Conservation (phyloP, 352 stramenopile genomes). For the Phytophthora palmivora region DNA sequence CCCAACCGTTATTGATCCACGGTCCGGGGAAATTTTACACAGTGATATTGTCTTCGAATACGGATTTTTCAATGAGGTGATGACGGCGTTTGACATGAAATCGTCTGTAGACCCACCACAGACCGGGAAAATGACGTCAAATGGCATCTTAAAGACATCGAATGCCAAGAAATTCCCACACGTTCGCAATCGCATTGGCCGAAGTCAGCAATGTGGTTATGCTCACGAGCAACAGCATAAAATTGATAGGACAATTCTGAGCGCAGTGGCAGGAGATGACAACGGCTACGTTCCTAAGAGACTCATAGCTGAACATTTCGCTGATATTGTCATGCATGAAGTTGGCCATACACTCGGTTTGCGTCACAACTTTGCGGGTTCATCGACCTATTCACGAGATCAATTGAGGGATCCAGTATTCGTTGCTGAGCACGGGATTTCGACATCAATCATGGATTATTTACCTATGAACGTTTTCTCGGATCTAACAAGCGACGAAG, state of each 20-base stretch:
- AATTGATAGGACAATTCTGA: conserved; percentile 54
- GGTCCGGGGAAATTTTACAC: conserved; percentile 88
- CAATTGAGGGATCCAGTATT: conserved; percentile 67
- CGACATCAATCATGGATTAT: conserved; percentile 90
- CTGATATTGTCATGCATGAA: conserved; percentile 89
- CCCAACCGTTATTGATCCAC: conserved; percentile 73
- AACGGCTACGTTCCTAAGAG: conserved; percentile 53
- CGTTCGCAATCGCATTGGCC: conserved; percentile 17
- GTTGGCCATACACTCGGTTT: conserved; percentile 89
- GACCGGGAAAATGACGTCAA: conserved; percentile 4
- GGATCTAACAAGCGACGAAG: conserved; percentile 51
- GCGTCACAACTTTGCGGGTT: conserved; percentile 88
- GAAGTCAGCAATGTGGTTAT: conserved; percentile 49
- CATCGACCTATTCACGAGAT: conserved; percentile 51
- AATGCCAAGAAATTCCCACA: conserved; percentile 2
- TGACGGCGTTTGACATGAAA: conserved; percentile 58
- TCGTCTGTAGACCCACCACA: conserved; percentile 46
- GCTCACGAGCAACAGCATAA: conserved; percentile 45
- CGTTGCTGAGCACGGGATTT: conserved; percentile 56
- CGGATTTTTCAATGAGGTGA: conserved; percentile 82
- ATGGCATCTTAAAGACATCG: not conserved
- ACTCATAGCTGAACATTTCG: conserved; percentile 73
- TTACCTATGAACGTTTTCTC: conserved; percentile 83
- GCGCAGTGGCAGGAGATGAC: conserved; percentile 12
- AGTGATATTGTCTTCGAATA: conserved; percentile 89